Evolutionary conservation across 2,329 filamentous ascomycete genomes (phyloP), one percentile per base, ranked within the genome.

Genomic region (Simplicillium sp.): DNA sequence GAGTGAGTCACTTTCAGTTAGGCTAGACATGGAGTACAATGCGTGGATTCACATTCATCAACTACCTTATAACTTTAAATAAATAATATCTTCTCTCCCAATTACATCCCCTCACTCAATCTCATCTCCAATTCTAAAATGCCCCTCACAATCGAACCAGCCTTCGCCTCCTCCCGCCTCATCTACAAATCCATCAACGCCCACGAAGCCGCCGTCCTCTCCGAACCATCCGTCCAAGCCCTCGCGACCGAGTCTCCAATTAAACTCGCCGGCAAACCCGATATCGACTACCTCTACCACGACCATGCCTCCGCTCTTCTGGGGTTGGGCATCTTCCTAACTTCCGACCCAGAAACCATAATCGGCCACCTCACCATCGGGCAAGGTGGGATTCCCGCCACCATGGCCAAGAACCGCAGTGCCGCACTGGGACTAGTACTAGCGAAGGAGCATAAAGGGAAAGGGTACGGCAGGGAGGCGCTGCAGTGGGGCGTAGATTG

Each of bases 241-340:
- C 38, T 49, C n/a, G 41, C 45, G 1, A 46, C 45, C 4, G 38
- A 40, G 12, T 31, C 34, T 11, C 11, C 38, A 2, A 17, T 50
- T 3, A 37, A 43, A 13, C 49, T 45, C 28, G 37, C 39, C 8
- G 40, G 43, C 18, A 41, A 40, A 9, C 44, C 40, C 15, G 48
- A 50, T 15, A 37, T 50, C 3, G 38, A 46, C 16, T 42, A 40
- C 16, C 41, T 44, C 6, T 36, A 43, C 4, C 38, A 34, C 29
- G 32, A 41, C 31, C 41, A 44, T 36, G 39, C 41, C 34, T 46
- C 48, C 16, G 18, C 49, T 14, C 45, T 47, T n/a, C 46, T 52
- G 11, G 46, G 44, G 36, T 47, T 52, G 16, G 47, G 44, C 20
- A 46, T 51, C 13, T 51, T 46, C 17, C 47, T 52, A n/a, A n/a